A percentile compares a stretch with the other conserved stretches of the same genome.
These are phyloP conservation scores for Coniferiporia sulphurascens DNA, from an alignment of 1,284 basidiomycete species.

Conservation along the genomic window DNA sequence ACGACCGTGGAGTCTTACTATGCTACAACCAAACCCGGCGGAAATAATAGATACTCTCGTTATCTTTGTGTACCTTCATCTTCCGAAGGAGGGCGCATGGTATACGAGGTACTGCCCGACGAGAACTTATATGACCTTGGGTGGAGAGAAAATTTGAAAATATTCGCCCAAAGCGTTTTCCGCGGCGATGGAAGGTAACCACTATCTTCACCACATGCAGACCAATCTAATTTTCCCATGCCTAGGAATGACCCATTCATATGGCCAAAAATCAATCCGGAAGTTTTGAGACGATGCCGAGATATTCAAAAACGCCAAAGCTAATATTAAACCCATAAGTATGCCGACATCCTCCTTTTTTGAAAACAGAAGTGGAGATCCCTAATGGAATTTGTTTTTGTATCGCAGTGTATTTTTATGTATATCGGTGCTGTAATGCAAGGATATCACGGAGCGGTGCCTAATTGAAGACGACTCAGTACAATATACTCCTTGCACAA, in stretches of 20 bases:
- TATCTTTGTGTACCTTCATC: conserved; percentile 14
- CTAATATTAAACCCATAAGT: neutral
- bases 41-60: neutral
- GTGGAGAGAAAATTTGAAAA: conserved; percentile 30
- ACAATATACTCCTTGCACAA: neutral
- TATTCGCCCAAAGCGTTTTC: conserved; percentile 24
- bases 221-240: neutral
- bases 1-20: conserved; percentile 32
- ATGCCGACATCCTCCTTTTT: neutral
- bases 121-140: conserved; percentile 44
- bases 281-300: conserved; percentile 25
- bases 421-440: neutral
- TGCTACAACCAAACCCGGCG: neutral
- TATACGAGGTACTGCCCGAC: conserved; percentile 23
- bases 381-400: neutral
- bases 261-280: conserved; percentile 41
- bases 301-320: neutral
- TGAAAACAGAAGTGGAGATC: neutral
- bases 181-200: conserved; percentile 7
- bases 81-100: neutral
- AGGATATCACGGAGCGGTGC: conserved; percentile 14
- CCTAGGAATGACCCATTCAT: conserved; percentile 24
- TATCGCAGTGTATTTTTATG: neutral
- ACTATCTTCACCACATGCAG: neutral
- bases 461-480: neutral